Conservation (phyloP, 768 basidiomycete species). For the Mycena capillaripes region DNA sequence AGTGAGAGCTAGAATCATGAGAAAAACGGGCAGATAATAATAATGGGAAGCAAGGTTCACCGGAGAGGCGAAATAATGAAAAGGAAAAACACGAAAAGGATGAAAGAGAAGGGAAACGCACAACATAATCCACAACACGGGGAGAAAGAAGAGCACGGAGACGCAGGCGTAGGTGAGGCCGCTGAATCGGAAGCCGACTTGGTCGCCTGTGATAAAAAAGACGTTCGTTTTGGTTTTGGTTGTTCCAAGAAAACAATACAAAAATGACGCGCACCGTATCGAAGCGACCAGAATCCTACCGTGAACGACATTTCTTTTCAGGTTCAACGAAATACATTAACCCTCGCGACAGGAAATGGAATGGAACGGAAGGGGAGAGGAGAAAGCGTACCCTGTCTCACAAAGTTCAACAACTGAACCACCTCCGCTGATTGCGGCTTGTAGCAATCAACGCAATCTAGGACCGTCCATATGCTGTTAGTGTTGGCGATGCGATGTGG, state of each 20-base stretch:
- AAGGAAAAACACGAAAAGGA: neutral
- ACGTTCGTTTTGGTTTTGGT: too few species aligned
- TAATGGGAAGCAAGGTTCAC: too few species aligned
- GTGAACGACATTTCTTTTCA: constrained; percentile 34
- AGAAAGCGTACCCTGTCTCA: constrained; percentile 24
- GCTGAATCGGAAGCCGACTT: constrained; percentile 37
- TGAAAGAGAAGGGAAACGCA: constrained; percentile 1
- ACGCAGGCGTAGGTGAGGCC: constrained; percentile 35
- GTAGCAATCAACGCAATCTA: constrained; percentile 39
- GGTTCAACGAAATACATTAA: too few species aligned
- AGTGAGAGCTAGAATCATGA: too few species aligned
- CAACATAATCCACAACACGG: constrained; percentile 35
- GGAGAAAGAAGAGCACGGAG: constrained; percentile 32
- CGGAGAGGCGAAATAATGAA: too few species aligned
- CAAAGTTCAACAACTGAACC: constrained; percentile 37
- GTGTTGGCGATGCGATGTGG: neutral
- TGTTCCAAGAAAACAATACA: too few species aligned
- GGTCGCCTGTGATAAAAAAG: constrained; percentile 27
- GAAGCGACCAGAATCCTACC: constrained; percentile 19
- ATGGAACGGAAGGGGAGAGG: neutral
- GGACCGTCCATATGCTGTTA: neutral
- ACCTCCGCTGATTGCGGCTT: constrained; percentile 38
- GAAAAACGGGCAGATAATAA: too few species aligned
- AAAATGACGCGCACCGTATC: constrained; percentile 10
- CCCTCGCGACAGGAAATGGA: neutral